Base-by-base conservation (phyloP, 2,329 filamentous ascomycete species). In the Stagonosporopsis rhizophila region DNA sequence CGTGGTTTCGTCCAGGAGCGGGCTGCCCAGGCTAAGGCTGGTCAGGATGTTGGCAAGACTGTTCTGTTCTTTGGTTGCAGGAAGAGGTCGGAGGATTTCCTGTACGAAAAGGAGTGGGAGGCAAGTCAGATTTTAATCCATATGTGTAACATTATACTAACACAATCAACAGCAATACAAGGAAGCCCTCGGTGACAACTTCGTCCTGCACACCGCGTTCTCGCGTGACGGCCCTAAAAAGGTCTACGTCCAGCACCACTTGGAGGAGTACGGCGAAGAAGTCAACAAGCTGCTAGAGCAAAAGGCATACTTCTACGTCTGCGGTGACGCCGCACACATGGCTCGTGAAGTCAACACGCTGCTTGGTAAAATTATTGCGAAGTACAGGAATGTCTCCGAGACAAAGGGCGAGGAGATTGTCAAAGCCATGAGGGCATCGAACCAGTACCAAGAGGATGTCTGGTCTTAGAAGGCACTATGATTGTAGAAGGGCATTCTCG, bases 291-390 rank as follows among this genome's bases (percentile, higher is more conserved):
- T 99, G 1, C 83, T 99, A 9, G 83, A 89, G 77, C 90, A 93
- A 76, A 88, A 88, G 72, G 95, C 92, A 5, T 97, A 95, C 79
- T 93, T 99, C 77, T 99, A 99, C 76, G 94, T 99, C 56, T 99
- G 96, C 71, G 95, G 95, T 79, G 95, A 99, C 74, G 96, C 96
- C 0, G 91, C 95, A 53, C 93, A 96, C 81, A 97, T 97, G 93
- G 93, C 93, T 42, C 88, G 93, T 55, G 93, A 96, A 75, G 92
- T 97, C 71, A 97, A 96, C 75, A 83, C 88, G 22, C 87, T 92
- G n/a, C 83, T 99, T 39, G 89, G 84, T 23, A 88, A 96, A 74
- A 96, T 98, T 71, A 88, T 99, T 67, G 83, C 92, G 23, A 87
- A 93, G 74, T 85, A 96, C 76, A 86, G 95, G 50, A 89, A 89